These are phyloP conservation scores for Castanospermum australe DNA, from an alignment of 306 rosid species.

Conservation along the genomic window DNA sequence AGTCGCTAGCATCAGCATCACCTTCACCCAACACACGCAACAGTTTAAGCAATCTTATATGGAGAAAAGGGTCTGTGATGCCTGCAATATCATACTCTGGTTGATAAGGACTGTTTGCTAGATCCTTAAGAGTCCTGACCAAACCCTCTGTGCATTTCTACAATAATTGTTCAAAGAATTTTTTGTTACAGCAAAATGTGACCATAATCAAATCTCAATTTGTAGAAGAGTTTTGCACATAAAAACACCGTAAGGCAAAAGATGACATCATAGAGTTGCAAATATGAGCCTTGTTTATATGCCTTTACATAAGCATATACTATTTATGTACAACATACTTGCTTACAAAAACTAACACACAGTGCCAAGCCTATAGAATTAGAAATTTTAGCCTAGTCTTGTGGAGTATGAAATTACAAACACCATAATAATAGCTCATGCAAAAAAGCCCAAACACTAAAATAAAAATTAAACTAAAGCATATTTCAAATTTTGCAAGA, in stretches of 20 bases:
- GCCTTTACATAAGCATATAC: not conserved
- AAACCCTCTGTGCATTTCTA: slow-evolving; percentile 88
- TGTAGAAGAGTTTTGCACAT: slow-evolving; percentile 13
- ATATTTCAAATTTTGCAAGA: slow-evolving; percentile 3
- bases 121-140: slow-evolving; percentile 87
- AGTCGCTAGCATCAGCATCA: slow-evolving; percentile 88
- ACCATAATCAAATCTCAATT: slow-evolving; percentile 4
- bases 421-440: not conserved
- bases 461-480: not conserved
- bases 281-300: slow-evolving; percentile 10
- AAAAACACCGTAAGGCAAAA: not conserved
- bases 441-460: not conserved
- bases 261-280: slow-evolving; percentile 1
- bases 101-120: slow-evolving; percentile 87
- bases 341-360: slow-evolving; percentile 15
- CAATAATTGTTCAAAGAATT: slow-evolving; percentile 35
- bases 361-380: not conserved
- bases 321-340: slow-evolving; percentile 12
- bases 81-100: slow-evolving; percentile 98
- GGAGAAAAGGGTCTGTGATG: slow-evolving; percentile 96
- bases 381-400: slow-evolving; percentile 8
- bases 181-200: slow-evolving; percentile 23
- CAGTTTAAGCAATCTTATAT: slow-evolving; percentile 86
- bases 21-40: slow-evolving; percentile 92
- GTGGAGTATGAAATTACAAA: not conserved